Evolutionary conservation across 1,284 basidiomycete genomes (phyloP).

Genomic region (Fomitiporia mediterranea): DNA sequence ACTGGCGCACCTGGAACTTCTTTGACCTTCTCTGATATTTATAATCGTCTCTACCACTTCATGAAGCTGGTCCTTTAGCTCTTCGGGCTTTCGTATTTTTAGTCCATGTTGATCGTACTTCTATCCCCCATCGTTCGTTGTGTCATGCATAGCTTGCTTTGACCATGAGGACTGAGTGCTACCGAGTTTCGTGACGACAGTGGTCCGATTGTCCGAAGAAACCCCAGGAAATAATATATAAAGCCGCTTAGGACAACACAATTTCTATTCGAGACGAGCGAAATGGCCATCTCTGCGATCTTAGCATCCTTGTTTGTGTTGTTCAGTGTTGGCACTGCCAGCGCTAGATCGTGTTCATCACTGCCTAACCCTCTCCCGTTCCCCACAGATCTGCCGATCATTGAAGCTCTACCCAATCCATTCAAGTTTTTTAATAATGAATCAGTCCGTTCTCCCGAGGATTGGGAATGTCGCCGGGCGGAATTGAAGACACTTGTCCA

Average conservation of each 20-base stretch:
- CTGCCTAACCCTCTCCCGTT: conserved; percentile 13
- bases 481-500: conserved; percentile 24
- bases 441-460: conserved; percentile 17
- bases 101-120: not conserved
- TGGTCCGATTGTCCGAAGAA: not conserved
- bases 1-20: not conserved
- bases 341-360: conserved; percentile 6
- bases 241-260: not conserved
- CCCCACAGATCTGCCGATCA: conserved; percentile 17
- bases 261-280: not conserved
- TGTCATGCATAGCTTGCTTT: not conserved
- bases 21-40: not conserved
- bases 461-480: conserved; percentile 23
- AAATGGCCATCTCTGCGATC: not conserved
- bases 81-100: not conserved
- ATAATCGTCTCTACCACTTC: not conserved
- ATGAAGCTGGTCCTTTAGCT: not conserved
- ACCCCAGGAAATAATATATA: not conserved
- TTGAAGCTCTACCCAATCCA: conserved; percentile 13
- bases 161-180: too few species aligned
- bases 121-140: not conserved
- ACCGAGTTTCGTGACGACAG: not conserved
- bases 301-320: not conserved
- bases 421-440: conserved; percentile 17
- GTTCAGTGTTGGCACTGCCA: not conserved